Conservation (phyloP, 148 eudicot genomes). For the Simmondsia chinensis region DNA sequence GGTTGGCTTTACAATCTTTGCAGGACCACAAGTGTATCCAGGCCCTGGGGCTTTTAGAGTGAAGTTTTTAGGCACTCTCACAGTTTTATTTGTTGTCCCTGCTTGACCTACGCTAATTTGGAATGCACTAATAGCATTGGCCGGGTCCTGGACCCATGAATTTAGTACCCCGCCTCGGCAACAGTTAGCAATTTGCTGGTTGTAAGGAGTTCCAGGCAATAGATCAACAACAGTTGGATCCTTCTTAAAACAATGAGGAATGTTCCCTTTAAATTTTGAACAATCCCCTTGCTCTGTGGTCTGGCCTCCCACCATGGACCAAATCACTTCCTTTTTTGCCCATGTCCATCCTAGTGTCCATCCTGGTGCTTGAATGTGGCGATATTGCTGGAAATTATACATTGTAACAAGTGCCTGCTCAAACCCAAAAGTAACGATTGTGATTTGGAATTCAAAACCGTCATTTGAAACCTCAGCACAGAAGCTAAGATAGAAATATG, state of each 20-base stretch:
- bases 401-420: constrained; percentile 56
- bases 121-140: constrained; percentile 45
- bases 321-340: constrained; percentile 70
- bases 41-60: constrained; percentile 49
- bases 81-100: constrained; percentile 46
- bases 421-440: background rate
- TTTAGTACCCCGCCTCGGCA: constrained; percentile 63
- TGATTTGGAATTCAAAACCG: background rate
- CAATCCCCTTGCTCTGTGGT: constrained; percentile 79
- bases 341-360: constrained; percentile 71
- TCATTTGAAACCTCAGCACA: no score
- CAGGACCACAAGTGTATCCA: constrained; percentile 68
- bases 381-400: constrained; percentile 53
- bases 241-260: constrained; percentile 67
- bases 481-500: background rate
- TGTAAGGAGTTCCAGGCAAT: constrained; percentile 60
- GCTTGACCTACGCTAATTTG: constrained; percentile 60
- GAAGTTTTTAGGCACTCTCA: constrained; percentile 52
- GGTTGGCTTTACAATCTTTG: constrained; percentile 34
- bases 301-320: constrained; percentile 51
- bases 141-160: constrained; percentile 56
- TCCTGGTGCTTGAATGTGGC: constrained; percentile 65
- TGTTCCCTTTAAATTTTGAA: constrained; percentile 38
- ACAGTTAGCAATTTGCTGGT: constrained; percentile 57
- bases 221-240: constrained; percentile 55